Evolutionary conservation across 2,329 filamentous ascomycete genomes (phyloP).

Genomic region (Pseudocercospora fijiensis): DNA sequence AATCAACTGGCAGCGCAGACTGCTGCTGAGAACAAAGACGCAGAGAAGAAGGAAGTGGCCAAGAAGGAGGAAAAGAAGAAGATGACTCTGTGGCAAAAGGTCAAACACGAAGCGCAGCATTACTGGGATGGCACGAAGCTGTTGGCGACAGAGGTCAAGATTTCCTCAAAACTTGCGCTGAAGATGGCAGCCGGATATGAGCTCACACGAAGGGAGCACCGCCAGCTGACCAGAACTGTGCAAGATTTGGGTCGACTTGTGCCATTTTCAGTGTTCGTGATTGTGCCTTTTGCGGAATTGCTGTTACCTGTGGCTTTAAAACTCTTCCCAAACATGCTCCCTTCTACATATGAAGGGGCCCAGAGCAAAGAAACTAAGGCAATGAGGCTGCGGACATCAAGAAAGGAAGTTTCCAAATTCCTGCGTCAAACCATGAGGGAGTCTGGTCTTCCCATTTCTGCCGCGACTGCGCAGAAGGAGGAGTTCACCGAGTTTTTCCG

Average conservation of each 20-base stretch:
- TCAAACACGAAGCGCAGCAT: slow-evolving; percentile 90
- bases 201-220: slow-evolving; percentile 86
- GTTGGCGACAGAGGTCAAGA: slow-evolving; percentile 85
- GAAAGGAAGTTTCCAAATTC: slow-evolving; percentile 92
- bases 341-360: slow-evolving; percentile 93
- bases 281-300: slow-evolving; percentile 93
- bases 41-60: slow-evolving; percentile 57
- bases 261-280: slow-evolving; percentile 94
- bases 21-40: slow-evolving; percentile 47
- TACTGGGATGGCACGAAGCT: slow-evolving; percentile 99
- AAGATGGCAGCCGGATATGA: slow-evolving; percentile 99
- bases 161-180: slow-evolving; percentile 84
- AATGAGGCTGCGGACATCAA: slow-evolving; percentile 72
- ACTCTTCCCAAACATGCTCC: slow-evolving; percentile 94
- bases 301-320: slow-evolving; percentile 87
- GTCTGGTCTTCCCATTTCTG: slow-evolving; percentile 85
- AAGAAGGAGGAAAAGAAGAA: slow-evolving; percentile 77
- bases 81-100: slow-evolving; percentile 82
- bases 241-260: slow-evolving; percentile 90
- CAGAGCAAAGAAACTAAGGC: slow-evolving; percentile 89
- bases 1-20: slow-evolving; percentile 65
- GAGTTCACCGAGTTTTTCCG: slow-evolving; percentile 97
- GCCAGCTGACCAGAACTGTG: slow-evolving; percentile 88
- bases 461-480: slow-evolving; percentile 80
- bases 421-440: slow-evolving; percentile 85